Evolutionary conservation across 306 rosid species (phyloP).

Genomic region (Cucumis melo): DNA sequence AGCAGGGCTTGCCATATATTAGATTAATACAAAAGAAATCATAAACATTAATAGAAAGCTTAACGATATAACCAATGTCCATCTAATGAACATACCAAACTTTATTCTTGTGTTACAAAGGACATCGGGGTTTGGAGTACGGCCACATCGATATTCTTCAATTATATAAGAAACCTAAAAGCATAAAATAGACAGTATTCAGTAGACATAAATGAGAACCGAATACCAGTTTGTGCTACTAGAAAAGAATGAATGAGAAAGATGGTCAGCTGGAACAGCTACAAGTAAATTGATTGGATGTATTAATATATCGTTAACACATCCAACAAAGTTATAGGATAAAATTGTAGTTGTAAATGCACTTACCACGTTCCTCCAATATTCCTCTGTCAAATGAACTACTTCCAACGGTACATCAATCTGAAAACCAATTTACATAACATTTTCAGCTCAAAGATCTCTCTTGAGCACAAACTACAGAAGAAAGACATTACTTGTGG

Average conservation of each 20-base stretch:
- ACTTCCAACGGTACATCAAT: slow-evolving; percentile 73
- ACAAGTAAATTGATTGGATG: background rate
- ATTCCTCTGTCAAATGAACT: slow-evolving; percentile 88
- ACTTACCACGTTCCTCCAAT: slow-evolving; percentile 85
- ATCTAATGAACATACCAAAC: slow-evolving; percentile 45
- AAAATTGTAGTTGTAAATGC: background rate
- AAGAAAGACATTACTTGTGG: background rate
- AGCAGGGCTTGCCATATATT: background rate
- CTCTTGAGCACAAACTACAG: background rate
- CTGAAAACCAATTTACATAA: slow-evolving; percentile 23
- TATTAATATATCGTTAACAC: background rate
- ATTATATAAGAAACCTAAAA: slow-evolving; percentile 74
- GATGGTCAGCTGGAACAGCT: background rate
- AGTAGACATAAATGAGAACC: background rate
- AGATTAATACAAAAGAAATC: background rate
- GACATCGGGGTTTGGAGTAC: slow-evolving; percentile 86
- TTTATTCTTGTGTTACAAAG: slow-evolving; percentile 95
- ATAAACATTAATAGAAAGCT: background rate
- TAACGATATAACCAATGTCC: background rate
- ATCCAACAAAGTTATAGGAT: background rate
- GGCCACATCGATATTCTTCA: slow-evolving; percentile 83
- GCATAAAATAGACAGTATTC: slow-evolving; percentile 9
- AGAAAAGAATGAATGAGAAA: background rate
- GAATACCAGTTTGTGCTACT: background rate
- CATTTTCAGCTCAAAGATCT: slow-evolving; percentile 2